A percentile compares a stretch with the other conserved stretches of the same genome.
These are phyloP conservation scores for Dipodascus albidus DNA, from an alignment of 805 yeast genomes.

Conservation along the genomic window DNA sequence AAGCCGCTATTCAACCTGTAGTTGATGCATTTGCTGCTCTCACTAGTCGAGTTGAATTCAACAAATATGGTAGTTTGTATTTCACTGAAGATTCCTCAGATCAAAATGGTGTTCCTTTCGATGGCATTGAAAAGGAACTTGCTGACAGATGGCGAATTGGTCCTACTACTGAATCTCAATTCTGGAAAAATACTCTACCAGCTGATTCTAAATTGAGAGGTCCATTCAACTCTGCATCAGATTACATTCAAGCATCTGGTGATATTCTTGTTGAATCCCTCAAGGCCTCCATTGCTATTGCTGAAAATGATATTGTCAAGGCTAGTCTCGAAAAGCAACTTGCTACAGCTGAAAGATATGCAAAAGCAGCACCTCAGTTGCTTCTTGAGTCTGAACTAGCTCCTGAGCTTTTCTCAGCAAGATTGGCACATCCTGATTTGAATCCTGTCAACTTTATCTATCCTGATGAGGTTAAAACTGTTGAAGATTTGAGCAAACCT, in stretches of 20 bases:
- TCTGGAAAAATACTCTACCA: conserved; percentile 56
- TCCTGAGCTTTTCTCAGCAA: conserved; percentile 54
- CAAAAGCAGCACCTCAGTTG: conserved; percentile 42
- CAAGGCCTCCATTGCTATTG: conserved; percentile 36
- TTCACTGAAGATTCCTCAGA: conserved; percentile 57
- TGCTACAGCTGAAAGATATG: conserved; percentile 2
- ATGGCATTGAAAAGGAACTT: conserved; percentile 44
- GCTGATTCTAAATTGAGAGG: conserved; percentile 45
- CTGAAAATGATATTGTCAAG: conserved; percentile 36
- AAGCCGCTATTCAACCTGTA: conserved; percentile 53
- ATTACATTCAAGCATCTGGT: conserved; percentile 54
- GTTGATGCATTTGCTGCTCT: conserved; percentile 52
- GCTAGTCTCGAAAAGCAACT: neutral
- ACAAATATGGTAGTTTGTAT: conserved; percentile 70
- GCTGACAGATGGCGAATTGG: conserved; percentile 79
- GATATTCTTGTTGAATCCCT: conserved; percentile 53
- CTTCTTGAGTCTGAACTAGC: conserved; percentile 39
- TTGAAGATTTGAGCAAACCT: conserved; percentile 13
- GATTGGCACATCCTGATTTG: conserved; percentile 70
- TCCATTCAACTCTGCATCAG: conserved; percentile 66
- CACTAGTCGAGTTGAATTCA: conserved; percentile 45
- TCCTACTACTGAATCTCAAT: conserved; percentile 71
- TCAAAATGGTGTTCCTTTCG: conserved; percentile 39
- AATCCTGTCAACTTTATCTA: conserved; percentile 80
- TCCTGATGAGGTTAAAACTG: conserved; percentile 24